These are phyloP conservation scores for Trichoderma virens DNA, from an alignment of 495 filamentous ascomycete genomes.

Conservation along the genomic window DNA sequence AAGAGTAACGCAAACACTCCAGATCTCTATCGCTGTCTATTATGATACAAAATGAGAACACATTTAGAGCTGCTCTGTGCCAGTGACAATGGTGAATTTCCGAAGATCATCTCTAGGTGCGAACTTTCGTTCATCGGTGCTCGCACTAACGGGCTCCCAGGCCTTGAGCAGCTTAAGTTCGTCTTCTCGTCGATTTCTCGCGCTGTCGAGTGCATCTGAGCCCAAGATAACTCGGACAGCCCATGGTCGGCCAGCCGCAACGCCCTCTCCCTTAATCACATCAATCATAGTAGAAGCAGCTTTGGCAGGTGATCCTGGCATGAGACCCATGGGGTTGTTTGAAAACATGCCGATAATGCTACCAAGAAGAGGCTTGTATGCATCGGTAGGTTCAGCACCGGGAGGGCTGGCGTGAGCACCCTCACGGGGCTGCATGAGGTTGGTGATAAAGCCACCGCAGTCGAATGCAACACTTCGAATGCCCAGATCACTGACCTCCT, in stretches of 20 bases:
- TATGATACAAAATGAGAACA: too few species aligned
- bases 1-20: too few species aligned
- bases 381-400: constrained; percentile 2
- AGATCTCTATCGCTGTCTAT: too few species aligned
- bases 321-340: constrained; percentile 17
- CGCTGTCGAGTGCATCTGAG: constrained; percentile 16
- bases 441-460: constrained; percentile 21
- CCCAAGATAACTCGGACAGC: constrained; percentile 19
- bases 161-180: constrained; percentile 13
- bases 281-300: constrained; percentile 26
- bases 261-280: constrained; percentile 22
- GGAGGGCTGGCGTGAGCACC: neutral
- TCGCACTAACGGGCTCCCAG: constrained; percentile 18
- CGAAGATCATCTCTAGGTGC: constrained; percentile 7
- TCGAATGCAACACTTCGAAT: constrained; percentile 20
- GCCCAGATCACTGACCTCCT: constrained; percentile 17
- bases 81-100: constrained; percentile 2
- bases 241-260: constrained; percentile 17
- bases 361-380: constrained; percentile 13
- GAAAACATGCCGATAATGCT: constrained; percentile 17
- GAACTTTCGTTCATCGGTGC: constrained; percentile 18
- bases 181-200: constrained; percentile 18
- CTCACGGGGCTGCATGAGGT: constrained; percentile 19
- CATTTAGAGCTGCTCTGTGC: neutral
- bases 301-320: constrained; percentile 27